Base-by-base conservation (phyloP, 1,284 basidiomycete species). In the Cutaneotrichosporon sp. region DNA sequence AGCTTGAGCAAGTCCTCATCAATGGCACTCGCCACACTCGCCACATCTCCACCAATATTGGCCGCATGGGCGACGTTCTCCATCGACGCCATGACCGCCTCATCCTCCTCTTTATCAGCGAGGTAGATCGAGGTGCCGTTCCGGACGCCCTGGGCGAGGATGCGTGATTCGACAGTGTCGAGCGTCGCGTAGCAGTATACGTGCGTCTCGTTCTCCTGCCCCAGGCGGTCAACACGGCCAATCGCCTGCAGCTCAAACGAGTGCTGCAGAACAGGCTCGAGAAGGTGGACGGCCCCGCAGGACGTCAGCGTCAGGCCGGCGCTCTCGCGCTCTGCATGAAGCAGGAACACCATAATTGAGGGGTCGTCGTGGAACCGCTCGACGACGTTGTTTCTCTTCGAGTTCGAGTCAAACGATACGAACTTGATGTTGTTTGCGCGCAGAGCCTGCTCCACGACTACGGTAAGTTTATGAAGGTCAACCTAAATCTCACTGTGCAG, bases 261-360 rank as follows among this genome's bases (percentile, higher is more conserved):
- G 56, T 72, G 72, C 38, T 66, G 66, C 49, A 75, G 54, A 4
- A 75, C 71, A 3, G 74, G 74, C 52, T 75, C 74, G 20, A 75
- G 64, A 11, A 75, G 59, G 52, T 75, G 74, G n/a, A 74, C 72
- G 1, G 72, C 70, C n/a, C 60, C 56, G 27, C 70, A 72, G 1
- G 68, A 64, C 0, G 74, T 75, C 49, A 75, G 52, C 2, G 74
- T 75, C 54, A 75, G 59, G 8, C 74, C 74, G 11, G 72, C 64
- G 45, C 70, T 72, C 46, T 73, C 71, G 22, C 65, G 56, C 54
- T 75, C 72, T 4, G 72, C 74, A 50, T 75, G 72, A 16, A 75
- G 57, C 17, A 75, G 59, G 55, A 75, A 75, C 9, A 73, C 72
- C 14, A 62, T 49, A 55, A 75, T 73, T 17, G 45, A 52, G n/a